Base-by-base conservation (phyloP, 805 yeast genomes). In the Ogataea parapolymorpha region DNA sequence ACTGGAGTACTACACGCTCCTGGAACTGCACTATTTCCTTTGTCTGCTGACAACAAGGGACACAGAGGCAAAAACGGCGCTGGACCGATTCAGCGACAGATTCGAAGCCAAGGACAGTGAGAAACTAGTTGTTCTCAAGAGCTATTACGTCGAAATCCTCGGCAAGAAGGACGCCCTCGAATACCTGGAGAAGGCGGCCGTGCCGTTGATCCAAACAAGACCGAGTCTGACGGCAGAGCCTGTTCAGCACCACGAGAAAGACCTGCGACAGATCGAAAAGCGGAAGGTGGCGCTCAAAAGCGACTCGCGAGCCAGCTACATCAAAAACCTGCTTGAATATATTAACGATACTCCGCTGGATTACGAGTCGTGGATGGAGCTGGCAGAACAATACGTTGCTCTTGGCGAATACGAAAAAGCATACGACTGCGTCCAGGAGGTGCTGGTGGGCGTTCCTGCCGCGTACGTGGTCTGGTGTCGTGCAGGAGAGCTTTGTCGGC, bases 311-410 rank as follows among this genome's bases (percentile, higher is more conserved):
- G 66, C 62, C 39, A 65, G 62, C n/a, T 85, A 78, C 58, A 71
- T 86, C 32, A 65, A 69, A 26, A 74, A 72, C 39, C 68, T 90
- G 50, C 65, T 68, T 9, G 72, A 68, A 26, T 76, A 72, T 49
- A 62, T 86, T 38, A 82, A 80, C 40, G 63, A 72, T 37, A 79
- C 75, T 51, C 96, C 97, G 1, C 59, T 81, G 15, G 98, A 93
- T 60, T 67, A 76, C 2, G 80, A 83, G 48, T 67, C 84, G 2
- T 88, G 95, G 95, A 71, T 79, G 35, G 95, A 86, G 61, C 67
- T 89, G 41, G 83, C 80, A 3, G 77, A 78, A 26, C 67, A 74
- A n/a, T 91, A 91, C 58, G 62, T 62, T 17, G 58, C 66, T 11
- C 46, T 72, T 7, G 89, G 89, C 1, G 79, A 80, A 54, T 80